phyloP scores from a whole-genome alignment of 805 yeast species.

The Candida coleopterorum region DNA sequence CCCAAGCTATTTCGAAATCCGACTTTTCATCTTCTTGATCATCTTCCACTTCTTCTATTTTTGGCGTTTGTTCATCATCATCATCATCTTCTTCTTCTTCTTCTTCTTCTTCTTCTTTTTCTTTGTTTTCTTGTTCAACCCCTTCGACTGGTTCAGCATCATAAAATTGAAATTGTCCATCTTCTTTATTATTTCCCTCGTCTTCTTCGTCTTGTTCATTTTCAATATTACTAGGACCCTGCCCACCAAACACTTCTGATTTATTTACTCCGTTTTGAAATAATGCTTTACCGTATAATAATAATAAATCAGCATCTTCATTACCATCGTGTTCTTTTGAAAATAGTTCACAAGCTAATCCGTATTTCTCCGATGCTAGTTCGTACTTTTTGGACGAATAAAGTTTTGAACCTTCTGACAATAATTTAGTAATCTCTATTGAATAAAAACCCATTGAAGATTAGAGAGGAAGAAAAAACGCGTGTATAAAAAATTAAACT shows the following conservation, averaged over 20 bases:
- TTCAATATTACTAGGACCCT: conserved; percentile 18
- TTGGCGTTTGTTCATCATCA: conserved; percentile 19
- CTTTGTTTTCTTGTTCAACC: conserved; percentile 19
- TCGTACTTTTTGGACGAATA: conserved; percentile 65
- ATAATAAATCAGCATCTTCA: conserved; percentile 72
- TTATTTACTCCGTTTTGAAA: conserved; percentile 72
- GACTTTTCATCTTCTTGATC: conserved; percentile 44
- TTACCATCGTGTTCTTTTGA: conserved; percentile 42
- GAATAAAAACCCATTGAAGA: conserved; percentile 20
- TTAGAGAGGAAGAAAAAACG: not conserved
- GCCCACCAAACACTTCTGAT: conserved; percentile 70
- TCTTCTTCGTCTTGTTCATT: conserved; percentile 19
- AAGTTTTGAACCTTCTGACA: conserved; percentile 59
- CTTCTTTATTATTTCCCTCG: conserved; percentile 14
- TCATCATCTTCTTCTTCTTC: conserved; percentile 49
- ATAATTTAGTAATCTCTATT: conserved; percentile 40
- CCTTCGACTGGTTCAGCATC: conserved; percentile 19
- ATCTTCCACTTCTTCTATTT: conserved; percentile 16
- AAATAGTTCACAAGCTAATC: conserved; percentile 62
- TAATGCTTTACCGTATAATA: conserved; percentile 73
- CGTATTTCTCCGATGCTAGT: conserved; percentile 63
- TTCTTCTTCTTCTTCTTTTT: conserved; percentile 14
- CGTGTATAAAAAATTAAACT: not conserved
- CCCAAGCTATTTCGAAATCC: conserved; percentile 89
- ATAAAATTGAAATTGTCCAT: conserved; percentile 24